Base-by-base conservation (phyloP, 441 rosid genomes). In the Populus trichocarpa region DNA sequence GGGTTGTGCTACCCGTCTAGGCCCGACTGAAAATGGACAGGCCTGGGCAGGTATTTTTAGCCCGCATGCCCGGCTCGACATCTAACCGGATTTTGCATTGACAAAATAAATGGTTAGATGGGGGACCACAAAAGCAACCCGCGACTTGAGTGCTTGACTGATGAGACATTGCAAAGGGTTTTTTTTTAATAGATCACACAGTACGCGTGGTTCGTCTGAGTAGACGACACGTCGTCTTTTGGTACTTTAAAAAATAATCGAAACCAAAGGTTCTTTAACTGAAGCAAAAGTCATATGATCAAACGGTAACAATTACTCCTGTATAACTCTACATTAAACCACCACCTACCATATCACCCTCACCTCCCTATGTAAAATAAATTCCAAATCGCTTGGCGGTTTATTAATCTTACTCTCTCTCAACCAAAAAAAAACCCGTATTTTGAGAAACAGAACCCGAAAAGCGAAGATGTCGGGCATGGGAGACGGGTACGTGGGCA, bases 401-500 rank as follows among this genome's bases (percentile, higher is more conserved):
- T 2, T 20, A 6, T 2, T 20, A 6, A 18, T 3, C 0, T 22
- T 6, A 8, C 1, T 4, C 66, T 1, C 66, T 22, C 25, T 63
- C 28, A 3, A 22, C 66, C 2, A 8, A 0, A 10, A 0, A 10
- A 61, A 63, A 63, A 22, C 23, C 26, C 28, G 66, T 63, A 22
- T 8, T 22, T 61, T 46, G 53, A 46, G 25, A 63, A 11, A 63
- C 28, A 22, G 66, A 63, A 10, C 66, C 66, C 66, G 65, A 68
- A 40, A 38, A 69, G 75, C 72, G 36, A 87, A 78, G 85, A 94
- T 96, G 99, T 90, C 97, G 88, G 98, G 99, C n/a, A 96, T 96
- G 98, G 98, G 99, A 42, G 97, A 96, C 71, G 98, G 99, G 59
- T 94, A 96, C 85, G 99, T 96, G 70, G 99, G 99, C 73, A 90